Evolutionary conservation across 352 stramenopile genomes (phyloP), one percentile per base, ranked within the genome.

Genomic region (Pythium myriotylum): DNA sequence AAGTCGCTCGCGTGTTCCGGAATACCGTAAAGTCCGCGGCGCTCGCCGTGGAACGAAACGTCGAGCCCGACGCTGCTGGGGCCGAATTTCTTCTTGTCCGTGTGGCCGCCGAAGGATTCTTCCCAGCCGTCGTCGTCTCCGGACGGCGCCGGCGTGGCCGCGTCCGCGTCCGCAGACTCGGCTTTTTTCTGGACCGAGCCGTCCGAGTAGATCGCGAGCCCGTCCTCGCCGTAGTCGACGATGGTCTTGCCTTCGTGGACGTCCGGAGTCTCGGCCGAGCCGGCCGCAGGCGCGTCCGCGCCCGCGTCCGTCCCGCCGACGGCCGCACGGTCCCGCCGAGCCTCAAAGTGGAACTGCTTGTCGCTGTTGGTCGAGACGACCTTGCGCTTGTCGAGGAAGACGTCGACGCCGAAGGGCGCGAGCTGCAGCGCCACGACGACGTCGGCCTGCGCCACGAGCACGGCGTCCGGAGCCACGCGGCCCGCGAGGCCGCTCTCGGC

Each of bases 181-280:
- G 77, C 69, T 40, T 84, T 87, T 56, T 86, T 81, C 69, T 94
- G 79, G 45, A 84, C 80, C 54, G 91, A 96, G 37, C 96, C 96
- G 74, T 99, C 96, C 1, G 88, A 88, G 64, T 99, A 99, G 64
- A 99, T 98, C 14, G 97, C 97, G 1, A 99, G 76, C 39, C 97
- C 97, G 74, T 99, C 96, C 72, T 99, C 97, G 67, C 96, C 97
- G 60, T 99, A 99, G 63, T 98, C 97, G 2, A 96, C 91, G 54
- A 98, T 94, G 65, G 97, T 88, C 67, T 97, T 97, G 17, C 91
- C 94, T 12, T 85, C 76, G 46, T 97, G 90, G 20, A 89, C 77
- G 59, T 97, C 57, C 57, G 58, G 46, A 7, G 45, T 84, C 16
- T 75, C 58, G 55, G 51, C 27, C 7, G 73, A 58, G 9, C 77